Percentiles rank a stretch among this genome's conserved stretches.
Evolutionary conservation across 345 rosid genomes (phyloP).

Genomic region (Tarenaya hassleriana): DNA sequence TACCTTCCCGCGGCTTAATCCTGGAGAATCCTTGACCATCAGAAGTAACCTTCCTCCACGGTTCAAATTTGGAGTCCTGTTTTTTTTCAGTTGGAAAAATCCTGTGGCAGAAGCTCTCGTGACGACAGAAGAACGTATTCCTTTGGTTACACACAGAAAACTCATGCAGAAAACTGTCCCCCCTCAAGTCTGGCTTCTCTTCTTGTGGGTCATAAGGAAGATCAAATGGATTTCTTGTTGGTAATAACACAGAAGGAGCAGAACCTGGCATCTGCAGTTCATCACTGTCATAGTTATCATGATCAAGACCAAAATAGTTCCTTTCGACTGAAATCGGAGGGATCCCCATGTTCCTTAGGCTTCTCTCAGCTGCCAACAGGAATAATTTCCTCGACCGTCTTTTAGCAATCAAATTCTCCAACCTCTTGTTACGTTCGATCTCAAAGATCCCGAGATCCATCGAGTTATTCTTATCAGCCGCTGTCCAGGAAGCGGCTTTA

Average conservation of each 20-base stretch:
- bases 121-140: constrained; percentile 49
- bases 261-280: constrained; percentile 51
- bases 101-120: constrained; percentile 49
- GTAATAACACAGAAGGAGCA: constrained; percentile 66
- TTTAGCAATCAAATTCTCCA: constrained; percentile 63
- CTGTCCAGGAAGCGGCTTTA: too few species aligned
- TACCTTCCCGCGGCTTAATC: constrained; percentile 21
- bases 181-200: constrained; percentile 65
- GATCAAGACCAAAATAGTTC: constrained; percentile 28
- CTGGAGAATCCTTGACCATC: constrained; percentile 11
- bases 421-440: constrained; percentile 61
- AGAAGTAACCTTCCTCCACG: constrained; percentile 17
- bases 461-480: constrained; percentile 67
- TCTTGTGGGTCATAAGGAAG: constrained; percentile 69
- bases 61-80: too few species aligned
- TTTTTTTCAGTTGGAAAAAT: constrained; percentile 28
- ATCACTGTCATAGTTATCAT: constrained; percentile 13
- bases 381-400: constrained; percentile 49
- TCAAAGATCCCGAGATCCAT: constrained; percentile 74
- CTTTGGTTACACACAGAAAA: constrained; percentile 37
- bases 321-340: constrained; percentile 32
- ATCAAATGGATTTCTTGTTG: constrained; percentile 60
- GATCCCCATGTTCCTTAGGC: constrained; percentile 25
- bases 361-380: constrained; percentile 33
- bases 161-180: constrained; percentile 63